Percentiles rank a stretch among this genome's conserved stretches.
Evolutionary conservation across 1,284 basidiomycete genomes (phyloP).

Genomic region (Sanghuangporus weigelae): DNA sequence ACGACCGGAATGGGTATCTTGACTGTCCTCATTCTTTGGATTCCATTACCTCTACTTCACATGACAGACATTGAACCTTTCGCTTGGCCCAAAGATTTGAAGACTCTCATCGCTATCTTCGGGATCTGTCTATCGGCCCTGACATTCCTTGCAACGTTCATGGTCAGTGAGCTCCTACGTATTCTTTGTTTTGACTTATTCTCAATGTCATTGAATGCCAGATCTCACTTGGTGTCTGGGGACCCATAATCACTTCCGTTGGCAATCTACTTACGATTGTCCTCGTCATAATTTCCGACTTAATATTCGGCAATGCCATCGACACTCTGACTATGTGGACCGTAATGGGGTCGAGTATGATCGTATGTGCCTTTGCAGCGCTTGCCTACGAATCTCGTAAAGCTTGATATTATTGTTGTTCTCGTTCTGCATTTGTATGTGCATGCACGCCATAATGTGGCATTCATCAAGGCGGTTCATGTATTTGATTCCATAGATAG

Average conservation of each 20-base stretch:
- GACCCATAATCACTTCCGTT: slow-evolving; percentile 79
- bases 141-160: slow-evolving; percentile 71
- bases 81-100: slow-evolving; percentile 44
- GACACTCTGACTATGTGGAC: slow-evolving; percentile 58
- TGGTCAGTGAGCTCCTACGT: slow-evolving; percentile 42
- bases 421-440: neutral
- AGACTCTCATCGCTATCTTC: slow-evolving; percentile 43
- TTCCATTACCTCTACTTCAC: slow-evolving; percentile 67
- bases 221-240: slow-evolving; percentile 78
- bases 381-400: slow-evolving; percentile 63
- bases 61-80: slow-evolving; percentile 54
- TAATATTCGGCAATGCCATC: slow-evolving; percentile 52
- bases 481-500: too few relatives aligned
- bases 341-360: slow-evolving; percentile 61
- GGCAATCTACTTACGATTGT: slow-evolving; percentile 82
- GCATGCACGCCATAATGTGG: neutral
- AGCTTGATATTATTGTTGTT: neutral
- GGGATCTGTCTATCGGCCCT: slow-evolving; percentile 64
- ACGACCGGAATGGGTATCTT: slow-evolving; percentile 63
- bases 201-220: slow-evolving; percentile 25
- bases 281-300: slow-evolving; percentile 69
- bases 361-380: slow-evolving; percentile 68
- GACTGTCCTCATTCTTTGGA: slow-evolving; percentile 64
- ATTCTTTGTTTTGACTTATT: slow-evolving; percentile 8
- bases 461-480: too few relatives aligned